Evolutionary conservation across 192 early-diverging fungal species (phyloP).

Genomic region (Phlyctochytrium bullatum): DNA sequence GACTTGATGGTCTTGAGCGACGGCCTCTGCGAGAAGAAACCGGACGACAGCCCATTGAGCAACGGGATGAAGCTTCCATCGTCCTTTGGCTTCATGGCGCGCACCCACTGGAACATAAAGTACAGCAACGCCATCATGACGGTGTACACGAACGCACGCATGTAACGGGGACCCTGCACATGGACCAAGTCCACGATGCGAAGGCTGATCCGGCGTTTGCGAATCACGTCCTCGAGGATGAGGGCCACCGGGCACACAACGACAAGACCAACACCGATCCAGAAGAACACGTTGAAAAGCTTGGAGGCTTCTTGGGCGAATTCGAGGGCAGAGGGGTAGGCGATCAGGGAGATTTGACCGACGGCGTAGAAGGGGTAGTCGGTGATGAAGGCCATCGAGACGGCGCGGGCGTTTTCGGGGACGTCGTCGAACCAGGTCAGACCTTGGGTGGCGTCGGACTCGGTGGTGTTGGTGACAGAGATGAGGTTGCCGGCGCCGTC

Average conservation of each 20-base stretch:
- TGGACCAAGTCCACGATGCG: slow-evolving; percentile 9
- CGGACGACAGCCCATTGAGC: neutral
- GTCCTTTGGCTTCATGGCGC: neutral
- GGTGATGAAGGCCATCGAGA: neutral
- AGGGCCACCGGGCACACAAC: neutral
- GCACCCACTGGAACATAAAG: slow-evolving; percentile 4
- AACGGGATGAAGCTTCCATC: neutral
- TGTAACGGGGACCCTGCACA: neutral
- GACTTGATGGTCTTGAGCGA: slow-evolving; percentile 5
- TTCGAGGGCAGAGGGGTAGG: too few relatives aligned
- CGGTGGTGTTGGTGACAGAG: too few relatives aligned
- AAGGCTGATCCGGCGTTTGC: neutral
- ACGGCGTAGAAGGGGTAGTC: slow-evolving; percentile 1
- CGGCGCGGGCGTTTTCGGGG: neutral
- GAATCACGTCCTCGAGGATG: slow-evolving; percentile 4
- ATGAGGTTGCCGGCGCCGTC: neutral
- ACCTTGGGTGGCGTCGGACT: too few relatives aligned
- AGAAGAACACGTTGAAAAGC: neutral
- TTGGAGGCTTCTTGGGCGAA: neutral
- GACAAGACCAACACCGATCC: neutral
- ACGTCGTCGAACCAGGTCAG: neutral
- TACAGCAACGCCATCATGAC: neutral
- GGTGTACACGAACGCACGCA: slow-evolving; percentile 4
- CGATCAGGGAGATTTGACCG: neutral
- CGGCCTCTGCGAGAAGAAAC: neutral